Evolutionary conservation across 257 asterid genomes (phyloP).

Genomic region (Primulina huaijiensis): DNA sequence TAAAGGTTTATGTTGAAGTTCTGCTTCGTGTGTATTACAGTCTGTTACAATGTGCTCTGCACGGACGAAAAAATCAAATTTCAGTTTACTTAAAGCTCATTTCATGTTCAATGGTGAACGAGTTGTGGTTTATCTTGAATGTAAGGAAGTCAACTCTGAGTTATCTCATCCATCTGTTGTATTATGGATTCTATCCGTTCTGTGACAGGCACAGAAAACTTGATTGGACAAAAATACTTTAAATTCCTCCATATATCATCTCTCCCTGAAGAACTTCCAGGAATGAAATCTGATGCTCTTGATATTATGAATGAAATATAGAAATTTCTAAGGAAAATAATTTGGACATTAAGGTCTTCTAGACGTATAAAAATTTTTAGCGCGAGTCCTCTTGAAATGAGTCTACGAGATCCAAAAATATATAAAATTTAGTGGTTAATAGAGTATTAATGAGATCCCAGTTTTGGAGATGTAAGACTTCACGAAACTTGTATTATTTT

Average conservation of each 20-base stretch:
- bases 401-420: neutral
- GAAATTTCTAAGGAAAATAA: neutral
- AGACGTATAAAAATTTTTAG: no score
- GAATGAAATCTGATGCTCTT: neutral
- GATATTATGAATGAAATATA: neutral
- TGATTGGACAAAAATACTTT: no score
- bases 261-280: neutral
- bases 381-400: neutral
- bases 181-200: neutral
- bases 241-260: no score
- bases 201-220: neutral
- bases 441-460: no score
- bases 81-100: neutral
- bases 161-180: neutral
- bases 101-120: neutral
- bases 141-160: neutral
- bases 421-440: neutral
- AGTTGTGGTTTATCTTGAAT: neutral
- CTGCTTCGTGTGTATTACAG: neutral
- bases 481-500: no score
- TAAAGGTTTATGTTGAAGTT: neutral
- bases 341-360: neutral
- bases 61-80: neutral
- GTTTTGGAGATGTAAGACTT: neutral
- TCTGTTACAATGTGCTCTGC: neutral